Evolutionary conservation across 2,329 filamentous ascomycete species (phyloP), one percentile per base, ranked within the genome.

Genomic region (Pseudogymnoascus verrucosus): DNA sequence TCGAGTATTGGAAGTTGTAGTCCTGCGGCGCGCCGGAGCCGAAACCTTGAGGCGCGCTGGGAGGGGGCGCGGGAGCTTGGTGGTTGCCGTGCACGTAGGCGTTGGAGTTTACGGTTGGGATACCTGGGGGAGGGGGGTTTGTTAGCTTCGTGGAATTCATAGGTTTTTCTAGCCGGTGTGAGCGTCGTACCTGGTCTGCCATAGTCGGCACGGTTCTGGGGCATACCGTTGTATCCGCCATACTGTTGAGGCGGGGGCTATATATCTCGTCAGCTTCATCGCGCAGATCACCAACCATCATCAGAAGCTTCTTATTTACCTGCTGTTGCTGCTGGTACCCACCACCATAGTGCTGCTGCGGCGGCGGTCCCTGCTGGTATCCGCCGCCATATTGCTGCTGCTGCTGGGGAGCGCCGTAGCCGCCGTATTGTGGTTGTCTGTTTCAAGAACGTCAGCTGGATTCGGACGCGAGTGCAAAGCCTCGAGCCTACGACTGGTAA

Each of bases 1-100:
- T 89, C 57, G 92, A 96, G 76, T 97, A 97, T 76, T 93, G 90
- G 76, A 93, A 98, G 51, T 82, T 85, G 76, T 96, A 96, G 70
- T 82, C 83, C 67, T 86, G 82, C 16, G 92, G 92, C 12, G 93
- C 92, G 64, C 91, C 92, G 66, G 87, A 81, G 63, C 92, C 90
- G 72, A 95, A 95, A 66, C 83, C 80, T 74, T 93, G 89, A 67
- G 88, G 81, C 62, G 82, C 78, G 64, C 80, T 74, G 16, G 89
- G 88, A 6, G 90, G 90, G 61, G 87, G 84, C 1, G 87, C 84
- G 1, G 86, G 81, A 61, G 90, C 89, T 7, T 78, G 83, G 68
- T 75, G 75, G 68, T 84, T 84, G 66, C 82, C 84, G 68, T 84
- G 82, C 65, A 76, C 76, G 75, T 81, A 85, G 67, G 79, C 77